A percentile compares a stretch with the other conserved stretches of the same genome.
These are phyloP conservation scores for Cyberlindnera mycetangii DNA, from an alignment of 805 yeast genomes.

Conservation along the genomic window DNA sequence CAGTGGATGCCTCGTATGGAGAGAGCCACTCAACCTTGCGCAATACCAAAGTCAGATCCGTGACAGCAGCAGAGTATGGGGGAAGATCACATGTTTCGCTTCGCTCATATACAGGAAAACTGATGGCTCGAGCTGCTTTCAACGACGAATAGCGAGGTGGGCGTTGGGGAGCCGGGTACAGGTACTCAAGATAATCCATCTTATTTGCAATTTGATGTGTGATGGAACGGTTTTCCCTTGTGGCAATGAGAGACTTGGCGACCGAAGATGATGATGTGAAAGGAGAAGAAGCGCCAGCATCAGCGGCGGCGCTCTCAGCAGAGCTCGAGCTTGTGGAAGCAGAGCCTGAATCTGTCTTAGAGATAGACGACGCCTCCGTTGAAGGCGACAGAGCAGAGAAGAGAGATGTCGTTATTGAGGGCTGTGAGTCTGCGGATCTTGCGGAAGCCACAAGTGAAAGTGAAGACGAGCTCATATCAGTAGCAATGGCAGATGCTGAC, in stretches of 20 bases:
- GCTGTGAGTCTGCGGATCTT: constrained; percentile 6
- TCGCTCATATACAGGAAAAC: constrained; percentile 36
- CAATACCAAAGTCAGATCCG: constrained; percentile 51
- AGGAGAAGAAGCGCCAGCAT: neutral
- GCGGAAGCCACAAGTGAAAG: constrained; percentile 10
- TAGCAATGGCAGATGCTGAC: neutral
- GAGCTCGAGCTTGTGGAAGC: neutral
- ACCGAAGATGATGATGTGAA: neutral
- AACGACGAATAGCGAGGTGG: constrained; percentile 18
- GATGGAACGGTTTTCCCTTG: neutral
- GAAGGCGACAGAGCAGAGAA: neutral
- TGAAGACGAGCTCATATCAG: neutral
- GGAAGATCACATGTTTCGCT: constrained; percentile 46
- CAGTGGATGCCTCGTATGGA: constrained; percentile 69
- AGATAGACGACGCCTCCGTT: neutral
- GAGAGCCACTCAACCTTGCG: constrained; percentile 74
- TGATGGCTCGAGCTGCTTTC: constrained; percentile 12
- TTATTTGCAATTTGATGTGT: neutral
- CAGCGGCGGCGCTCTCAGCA: neutral
- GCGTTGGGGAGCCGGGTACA: constrained; percentile 15
- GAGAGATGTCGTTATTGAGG: constrained; percentile 2
- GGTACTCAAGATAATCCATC: constrained; percentile 20
- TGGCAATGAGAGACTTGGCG: neutral
- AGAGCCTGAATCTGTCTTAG: too few relatives aligned
- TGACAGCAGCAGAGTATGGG: constrained; percentile 59